A percentile compares a stretch with the other conserved stretches of the same genome.
Evolutionary conservation across 257 asterid species (phyloP).

Genomic region (Coffea canephora): DNA sequence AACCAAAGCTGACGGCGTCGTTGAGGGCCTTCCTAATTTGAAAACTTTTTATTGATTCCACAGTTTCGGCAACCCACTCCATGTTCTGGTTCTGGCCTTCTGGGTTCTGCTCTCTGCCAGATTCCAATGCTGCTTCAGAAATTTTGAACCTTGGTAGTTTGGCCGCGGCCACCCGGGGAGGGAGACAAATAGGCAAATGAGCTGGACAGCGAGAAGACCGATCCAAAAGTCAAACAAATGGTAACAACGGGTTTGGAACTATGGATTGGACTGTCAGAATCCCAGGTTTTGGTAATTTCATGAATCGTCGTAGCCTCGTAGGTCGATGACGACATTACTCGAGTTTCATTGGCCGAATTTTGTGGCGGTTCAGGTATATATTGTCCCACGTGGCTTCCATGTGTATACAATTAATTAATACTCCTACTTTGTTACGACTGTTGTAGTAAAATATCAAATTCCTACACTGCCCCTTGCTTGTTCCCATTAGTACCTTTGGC

Average conservation of each 20-base stretch:
- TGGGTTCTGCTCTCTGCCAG: not conserved
- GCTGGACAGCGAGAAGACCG: not conserved
- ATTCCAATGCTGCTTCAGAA: not conserved
- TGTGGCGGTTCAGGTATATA: conserved; percentile 15
- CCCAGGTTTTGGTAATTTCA: no score
- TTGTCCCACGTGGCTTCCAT: conserved; percentile 20
- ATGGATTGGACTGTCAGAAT: no score
- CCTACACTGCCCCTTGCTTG: not conserved
- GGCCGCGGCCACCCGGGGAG: not conserved
- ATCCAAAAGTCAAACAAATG: not conserved
- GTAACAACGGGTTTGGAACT: no score
- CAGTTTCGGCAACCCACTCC: conserved; percentile 44
- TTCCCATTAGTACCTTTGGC: no score
- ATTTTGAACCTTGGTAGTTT: conserved; percentile 2
- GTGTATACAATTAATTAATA: not conserved
- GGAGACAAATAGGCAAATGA: no score
- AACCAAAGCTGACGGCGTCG: conserved; percentile 55
- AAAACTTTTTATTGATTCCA: conserved; percentile 47
- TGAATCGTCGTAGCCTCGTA: not conserved
- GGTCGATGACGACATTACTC: conserved; percentile 30
- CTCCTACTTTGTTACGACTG: not conserved
- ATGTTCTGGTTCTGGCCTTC: conserved; percentile 8
- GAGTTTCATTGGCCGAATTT: conserved; percentile 40
- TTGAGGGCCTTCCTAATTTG: conserved; percentile 49
- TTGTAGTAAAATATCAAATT: not conserved